phyloP scores from a whole-genome alignment of 1,139 yeast species.

The Zygotorulaspora mrakii region DNA sequence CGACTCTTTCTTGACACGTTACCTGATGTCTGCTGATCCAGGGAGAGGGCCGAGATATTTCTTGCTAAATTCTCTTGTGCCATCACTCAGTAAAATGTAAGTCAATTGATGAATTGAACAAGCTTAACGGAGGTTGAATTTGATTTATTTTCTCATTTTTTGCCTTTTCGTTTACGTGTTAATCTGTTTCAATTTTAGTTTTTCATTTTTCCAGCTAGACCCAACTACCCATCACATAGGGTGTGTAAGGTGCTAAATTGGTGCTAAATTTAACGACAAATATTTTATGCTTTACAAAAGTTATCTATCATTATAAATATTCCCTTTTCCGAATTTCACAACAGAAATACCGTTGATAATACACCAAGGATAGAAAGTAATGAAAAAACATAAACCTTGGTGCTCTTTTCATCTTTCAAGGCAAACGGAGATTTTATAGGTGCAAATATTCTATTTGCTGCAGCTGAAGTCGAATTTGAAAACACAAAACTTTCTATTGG shows the following conservation, averaged over 20 bases:
- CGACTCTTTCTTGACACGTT: constrained; percentile 13
- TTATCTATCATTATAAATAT: too few species aligned
- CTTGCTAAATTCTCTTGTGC: constrained; percentile 10
- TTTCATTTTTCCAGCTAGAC: too few species aligned
- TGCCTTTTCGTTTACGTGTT: constrained; percentile 4
- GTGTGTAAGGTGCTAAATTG: too few species aligned
- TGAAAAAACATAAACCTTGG: too few species aligned
- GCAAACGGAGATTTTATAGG: not conserved
- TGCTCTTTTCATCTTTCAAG: not conserved
- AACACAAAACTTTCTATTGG: constrained; percentile 9
- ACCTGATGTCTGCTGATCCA: constrained; percentile 11
- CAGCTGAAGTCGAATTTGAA: constrained; percentile 7
- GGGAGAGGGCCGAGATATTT: constrained; percentile 15
- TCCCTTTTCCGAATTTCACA: too few species aligned
- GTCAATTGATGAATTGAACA: not conserved
- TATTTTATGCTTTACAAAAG: too few species aligned
- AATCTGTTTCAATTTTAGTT: not conserved
- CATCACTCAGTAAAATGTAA: constrained; percentile 5
- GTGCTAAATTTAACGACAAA: too few species aligned
- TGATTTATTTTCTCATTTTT: not conserved
- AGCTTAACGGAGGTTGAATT: not conserved
- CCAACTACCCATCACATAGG: too few species aligned
- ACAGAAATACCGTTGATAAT: not conserved
- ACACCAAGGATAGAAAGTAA: constrained; percentile 1
- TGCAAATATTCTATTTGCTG: constrained; percentile 3